Conservation (phyloP, 2,329 filamentous ascomycete genomes). For the Aspergillus amoenus region DNA sequence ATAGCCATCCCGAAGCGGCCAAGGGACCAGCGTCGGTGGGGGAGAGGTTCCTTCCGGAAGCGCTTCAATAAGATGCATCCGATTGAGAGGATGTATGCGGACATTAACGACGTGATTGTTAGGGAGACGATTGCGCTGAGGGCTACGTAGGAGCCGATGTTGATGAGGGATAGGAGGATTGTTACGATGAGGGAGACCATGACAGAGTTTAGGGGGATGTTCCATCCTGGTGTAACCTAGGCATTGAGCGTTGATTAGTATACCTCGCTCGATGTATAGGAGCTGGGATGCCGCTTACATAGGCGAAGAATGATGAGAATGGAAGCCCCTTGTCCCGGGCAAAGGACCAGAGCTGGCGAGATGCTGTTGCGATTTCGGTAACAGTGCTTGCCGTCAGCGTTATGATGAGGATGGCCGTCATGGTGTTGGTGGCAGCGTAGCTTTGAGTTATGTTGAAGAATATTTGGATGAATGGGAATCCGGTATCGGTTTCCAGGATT, state of each 20-base stretch:
- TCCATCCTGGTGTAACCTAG: constrained; percentile 38
- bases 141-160: constrained; percentile 50
- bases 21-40: constrained; percentile 47
- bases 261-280: not conserved
- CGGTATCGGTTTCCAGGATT: constrained; percentile 47
- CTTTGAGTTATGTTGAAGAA: constrained; percentile 54
- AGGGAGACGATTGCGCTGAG: constrained; percentile 47
- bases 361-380: constrained; percentile 58
- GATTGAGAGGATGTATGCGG: constrained; percentile 49
- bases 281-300: constrained; percentile 27
- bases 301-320: constrained; percentile 38
- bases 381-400: constrained; percentile 52
- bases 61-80: constrained; percentile 48
- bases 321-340: constrained; percentile 44
- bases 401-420: constrained; percentile 52
- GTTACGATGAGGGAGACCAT: constrained; percentile 46
- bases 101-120: constrained; percentile 41
- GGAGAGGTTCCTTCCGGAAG: constrained; percentile 41
- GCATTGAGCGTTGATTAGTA: not conserved
- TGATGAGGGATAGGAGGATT: constrained; percentile 51
- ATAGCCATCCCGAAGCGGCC: constrained; percentile 46
- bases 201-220: constrained; percentile 50
- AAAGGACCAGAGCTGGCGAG: constrained; percentile 59
- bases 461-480: constrained; percentile 60
- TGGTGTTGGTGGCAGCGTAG: constrained; percentile 49